Base-by-base conservation (phyloP, 2,329 filamentous ascomycete species). In the Pyricularia grisea region DNA sequence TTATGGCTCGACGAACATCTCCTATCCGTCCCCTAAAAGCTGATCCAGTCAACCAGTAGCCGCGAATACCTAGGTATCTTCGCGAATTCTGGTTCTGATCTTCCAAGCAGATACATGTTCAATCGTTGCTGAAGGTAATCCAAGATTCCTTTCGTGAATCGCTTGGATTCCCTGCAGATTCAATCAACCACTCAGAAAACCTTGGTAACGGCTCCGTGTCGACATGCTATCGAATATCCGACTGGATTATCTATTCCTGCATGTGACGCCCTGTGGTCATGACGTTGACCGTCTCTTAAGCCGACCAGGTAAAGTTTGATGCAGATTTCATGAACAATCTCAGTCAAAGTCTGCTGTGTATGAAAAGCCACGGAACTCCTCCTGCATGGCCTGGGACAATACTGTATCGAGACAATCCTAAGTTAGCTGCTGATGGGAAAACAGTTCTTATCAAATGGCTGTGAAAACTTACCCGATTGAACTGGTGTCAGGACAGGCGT, bases 301-400 rank as follows among this genome's bases (percentile, higher is more conserved):
- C 11, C 33, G 11, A n/a, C 27, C 27, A 31, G n/a, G 1, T 17
- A 65, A 20, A 23, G 17, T 27, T 65, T n/a, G 27, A 12, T 28
- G 30, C 30, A 9, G 20, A 20, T 28, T 20, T 5, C 23, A 12
- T 33, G 31, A 25, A 33, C 64, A 67, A 31, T 68, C 72, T 78
- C 83, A 94, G 71, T 91, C 90, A 81, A 96, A 96, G 79, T 97
- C 93, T 71, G 92, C 92, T 68, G 92, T 95, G 81, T 99, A 99
- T 30, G 94, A 98, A 84, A 99, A 99, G 73, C 95, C 95, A 70
- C 95, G 89, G 90, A 99, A 99, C 79, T 99, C 94, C 83, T 99
- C 95, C 82, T 99, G 95, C 94, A 98, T 98, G 63, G 93, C 93
- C 84, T 98, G 95, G 31, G 94, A 97, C 72, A 99, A 86, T 64